Evolutionary conservation across 2,329 filamentous ascomycete species (phyloP), one percentile per base, ranked within the genome.

Genomic region (Phialophora macrospora): DNA sequence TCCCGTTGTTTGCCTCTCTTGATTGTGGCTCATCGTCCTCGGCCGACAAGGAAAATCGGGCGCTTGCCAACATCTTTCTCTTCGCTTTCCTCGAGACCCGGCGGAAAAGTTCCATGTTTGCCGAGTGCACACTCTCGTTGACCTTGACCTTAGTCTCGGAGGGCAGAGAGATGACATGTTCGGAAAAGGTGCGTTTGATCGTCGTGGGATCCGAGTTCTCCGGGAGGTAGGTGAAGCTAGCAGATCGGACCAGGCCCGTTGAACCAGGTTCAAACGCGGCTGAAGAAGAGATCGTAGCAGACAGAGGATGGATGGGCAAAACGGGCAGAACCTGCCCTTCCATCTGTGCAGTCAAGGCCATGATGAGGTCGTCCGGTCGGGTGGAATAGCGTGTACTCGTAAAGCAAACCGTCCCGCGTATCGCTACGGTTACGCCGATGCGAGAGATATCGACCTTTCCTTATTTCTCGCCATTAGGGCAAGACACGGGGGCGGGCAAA

Each of bases 191-290:
- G 63, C 81, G 80, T 70, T 83, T 81, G 66, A 85, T 75, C 14
- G 48, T 60, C 52, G 75, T 74, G 57, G 79, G 72, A 4, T 75
- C 70, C 46, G 62, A 69, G 38, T 75, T 69, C 46, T 80, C 73
- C 30, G 73, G 80, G n/a, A 87, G 74, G 69, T 83, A 81, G 55
- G 83, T 85, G 75, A 85, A 87, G 71, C 85, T 88, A 34, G 86
- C 85, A 55, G 85, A 82, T 63, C 85, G 81, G 30, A 82, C 81
- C 32, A 87, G 70, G 46, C 74, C 72, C 20, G 55, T 26, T 5
- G 60, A 28, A 58, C 46, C 56, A n/a, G 57, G 57, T 58, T 57
- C 28, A 30, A 44, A 57, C 46, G 48, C 26, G 28, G 58, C 58
- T 41, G 58, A 48, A 44, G 54, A 51, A 57, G 57, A 41, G 28